Evolutionary conservation across 305 asterid genomes (phyloP).

Genomic region (Fraxinus ornus): DNA sequence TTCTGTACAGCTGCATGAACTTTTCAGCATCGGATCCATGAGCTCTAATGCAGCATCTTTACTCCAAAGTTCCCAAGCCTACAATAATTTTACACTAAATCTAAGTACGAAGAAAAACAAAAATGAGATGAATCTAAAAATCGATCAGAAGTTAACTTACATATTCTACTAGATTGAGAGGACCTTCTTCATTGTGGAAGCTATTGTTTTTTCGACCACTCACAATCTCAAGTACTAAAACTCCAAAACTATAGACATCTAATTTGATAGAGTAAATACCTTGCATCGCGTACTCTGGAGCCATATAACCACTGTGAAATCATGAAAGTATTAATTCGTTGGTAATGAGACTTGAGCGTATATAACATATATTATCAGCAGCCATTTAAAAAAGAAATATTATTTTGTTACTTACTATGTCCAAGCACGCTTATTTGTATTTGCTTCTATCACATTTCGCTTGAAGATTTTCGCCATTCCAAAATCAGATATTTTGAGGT

Average conservation of each 20-base stretch:
- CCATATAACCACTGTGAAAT: slow-evolving; percentile 10
- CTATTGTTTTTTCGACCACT: slow-evolving; percentile 48
- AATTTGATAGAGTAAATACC: slow-evolving; percentile 64
- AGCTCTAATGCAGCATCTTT: slow-evolving; percentile 29
- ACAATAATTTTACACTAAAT: background rate
- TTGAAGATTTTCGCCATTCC: background rate
- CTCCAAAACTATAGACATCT: slow-evolving; percentile 60
- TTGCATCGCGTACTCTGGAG: slow-evolving; percentile 64
- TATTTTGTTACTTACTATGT: background rate
- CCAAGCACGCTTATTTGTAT: background rate
- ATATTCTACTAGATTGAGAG: slow-evolving; percentile 47
- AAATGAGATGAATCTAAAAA: too few relatives aligned
- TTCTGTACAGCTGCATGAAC: slow-evolving; percentile 12
- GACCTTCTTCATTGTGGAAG: slow-evolving; percentile 42
- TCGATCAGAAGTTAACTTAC: slow-evolving; percentile 32
- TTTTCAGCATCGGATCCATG: slow-evolving; percentile 44
- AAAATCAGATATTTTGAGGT: background rate
- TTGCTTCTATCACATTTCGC: background rate
- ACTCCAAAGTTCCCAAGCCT: slow-evolving; percentile 68
- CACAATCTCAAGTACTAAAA: slow-evolving; percentile 51
- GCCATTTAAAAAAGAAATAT: background rate
- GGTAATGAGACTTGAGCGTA: background rate
- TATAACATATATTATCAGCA: background rate
- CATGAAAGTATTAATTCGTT: background rate
- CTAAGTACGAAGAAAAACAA: background rate